Evolutionary conservation across 805 yeast genomes (phyloP).

Genomic region (Myxozyma vanderwaltii): DNA sequence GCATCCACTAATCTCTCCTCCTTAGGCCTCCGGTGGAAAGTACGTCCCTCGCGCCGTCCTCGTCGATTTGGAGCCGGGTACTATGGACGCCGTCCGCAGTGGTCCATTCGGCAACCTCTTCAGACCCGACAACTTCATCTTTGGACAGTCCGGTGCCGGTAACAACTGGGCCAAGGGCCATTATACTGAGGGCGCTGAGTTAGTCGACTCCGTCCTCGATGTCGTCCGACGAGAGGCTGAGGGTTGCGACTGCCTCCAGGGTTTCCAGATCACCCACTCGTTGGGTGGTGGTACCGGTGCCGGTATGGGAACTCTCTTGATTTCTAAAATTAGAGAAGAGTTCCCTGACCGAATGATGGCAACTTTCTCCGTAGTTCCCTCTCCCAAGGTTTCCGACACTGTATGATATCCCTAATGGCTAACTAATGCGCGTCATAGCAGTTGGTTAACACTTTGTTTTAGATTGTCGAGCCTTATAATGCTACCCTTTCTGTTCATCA

Average conservation of each 20-base stretch:
- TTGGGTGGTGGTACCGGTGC: constrained; percentile 96
- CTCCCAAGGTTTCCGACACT: constrained; percentile 89
- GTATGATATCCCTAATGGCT: constrained; percentile 40
- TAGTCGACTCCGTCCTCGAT: constrained; percentile 88
- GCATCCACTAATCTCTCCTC: background rate
- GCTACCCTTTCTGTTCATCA: constrained; percentile 92
- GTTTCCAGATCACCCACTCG: constrained; percentile 87
- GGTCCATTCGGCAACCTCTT: constrained; percentile 79
- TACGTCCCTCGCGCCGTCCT: constrained; percentile 94
- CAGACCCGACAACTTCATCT: constrained; percentile 89
- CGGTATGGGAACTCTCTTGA: constrained; percentile 91
- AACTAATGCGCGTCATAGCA: background rate
- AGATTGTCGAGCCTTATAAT: constrained; percentile 85
- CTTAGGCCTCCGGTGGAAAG: constrained; percentile 71
- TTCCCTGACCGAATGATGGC: constrained; percentile 97
- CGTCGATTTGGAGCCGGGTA: constrained; percentile 94
- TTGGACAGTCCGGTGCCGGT: constrained; percentile 93
- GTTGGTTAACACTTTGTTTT: background rate
- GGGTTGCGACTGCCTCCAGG: constrained; percentile 90
- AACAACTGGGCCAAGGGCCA: constrained; percentile 98
- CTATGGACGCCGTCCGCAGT: constrained; percentile 80
- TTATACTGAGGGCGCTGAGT: constrained; percentile 95
- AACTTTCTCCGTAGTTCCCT: constrained; percentile 92
- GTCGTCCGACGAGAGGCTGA: constrained; percentile 94
- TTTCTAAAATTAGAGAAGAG: constrained; percentile 86